Conservation (phyloP, 768 basidiomycete genomes). For the Suillus clintonianus region DNA sequence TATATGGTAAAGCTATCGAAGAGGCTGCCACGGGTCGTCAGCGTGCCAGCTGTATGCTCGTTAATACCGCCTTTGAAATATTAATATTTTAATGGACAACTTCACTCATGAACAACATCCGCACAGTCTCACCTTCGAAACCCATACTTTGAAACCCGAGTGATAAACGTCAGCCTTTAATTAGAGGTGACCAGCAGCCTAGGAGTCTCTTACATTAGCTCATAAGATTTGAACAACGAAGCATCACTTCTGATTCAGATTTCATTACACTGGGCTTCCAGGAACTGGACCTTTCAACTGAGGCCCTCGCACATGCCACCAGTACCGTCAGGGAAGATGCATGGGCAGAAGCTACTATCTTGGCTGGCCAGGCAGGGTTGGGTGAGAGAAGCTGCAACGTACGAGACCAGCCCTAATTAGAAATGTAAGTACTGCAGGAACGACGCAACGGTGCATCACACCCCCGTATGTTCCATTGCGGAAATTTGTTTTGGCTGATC, state of each 20-base stretch:
- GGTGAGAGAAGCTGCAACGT: conserved; percentile 49
- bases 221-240: background rate
- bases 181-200: conserved; percentile 12
- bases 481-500: no score
- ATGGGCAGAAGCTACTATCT: conserved; percentile 59
- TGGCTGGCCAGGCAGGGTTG: conserved; percentile 72
- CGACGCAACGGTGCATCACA: no score
- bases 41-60: conserved; percentile 23
- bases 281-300: conserved; percentile 77
- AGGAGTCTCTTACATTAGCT: conserved; percentile 1
- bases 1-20: conserved; percentile 44
- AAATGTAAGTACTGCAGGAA: no score
- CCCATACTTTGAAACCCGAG: conserved; percentile 20
- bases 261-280: conserved; percentile 78
- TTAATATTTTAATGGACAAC: conserved; percentile 1
- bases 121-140: conserved; percentile 45
- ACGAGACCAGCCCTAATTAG: background rate
- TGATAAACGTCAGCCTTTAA: conserved; percentile 19
- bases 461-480: no score
- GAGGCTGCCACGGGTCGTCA: conserved; percentile 26
- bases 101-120: conserved; percentile 44
- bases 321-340: conserved; percentile 66
- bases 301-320: conserved; percentile 72
- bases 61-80: background rate
- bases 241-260: conserved; percentile 53